These are phyloP conservation scores for Mentha longifolia DNA, from an alignment of 257 asterid species.

Conservation along the genomic window DNA sequence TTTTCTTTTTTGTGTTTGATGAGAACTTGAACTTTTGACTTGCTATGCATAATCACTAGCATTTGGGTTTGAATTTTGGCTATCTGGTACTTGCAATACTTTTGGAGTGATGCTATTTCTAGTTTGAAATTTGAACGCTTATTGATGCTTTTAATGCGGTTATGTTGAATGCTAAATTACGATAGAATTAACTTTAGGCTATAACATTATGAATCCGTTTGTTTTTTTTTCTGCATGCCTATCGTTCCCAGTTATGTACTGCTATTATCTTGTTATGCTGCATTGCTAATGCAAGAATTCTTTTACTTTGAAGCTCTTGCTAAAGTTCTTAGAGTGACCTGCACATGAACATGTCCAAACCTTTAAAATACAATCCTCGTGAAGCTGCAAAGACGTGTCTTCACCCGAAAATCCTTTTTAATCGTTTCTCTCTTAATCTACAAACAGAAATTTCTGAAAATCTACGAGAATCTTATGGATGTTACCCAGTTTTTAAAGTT, in stretches of 20 bases:
- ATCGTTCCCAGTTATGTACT: not conserved
- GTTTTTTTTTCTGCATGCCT: not conserved
- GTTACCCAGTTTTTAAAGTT: no score
- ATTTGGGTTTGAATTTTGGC: conserved; percentile 15
- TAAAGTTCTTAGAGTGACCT: not conserved
- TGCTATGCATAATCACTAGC: conserved; percentile 2
- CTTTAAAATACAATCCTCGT: not conserved
- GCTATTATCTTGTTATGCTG: not conserved
- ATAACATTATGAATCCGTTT: not conserved
- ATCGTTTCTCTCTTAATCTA: not conserved
- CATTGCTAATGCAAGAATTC: not conserved
- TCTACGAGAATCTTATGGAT: not conserved
- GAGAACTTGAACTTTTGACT: not conserved
- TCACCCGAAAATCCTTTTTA: not conserved
- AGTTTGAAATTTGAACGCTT: not conserved
- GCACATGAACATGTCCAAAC: not conserved
- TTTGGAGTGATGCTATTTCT: not conserved
- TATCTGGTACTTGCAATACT: not conserved
- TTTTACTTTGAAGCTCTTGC: not conserved
- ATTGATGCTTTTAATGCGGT: not conserved
- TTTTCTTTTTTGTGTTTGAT: not conserved
- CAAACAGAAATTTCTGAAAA: not conserved
- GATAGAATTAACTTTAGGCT: conserved; percentile 1
- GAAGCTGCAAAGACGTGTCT: conserved; percentile 1
- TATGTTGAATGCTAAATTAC: not conserved